Base-by-base conservation (phyloP, 805 yeast genomes). In the Diddensiella caesifluorescens region DNA sequence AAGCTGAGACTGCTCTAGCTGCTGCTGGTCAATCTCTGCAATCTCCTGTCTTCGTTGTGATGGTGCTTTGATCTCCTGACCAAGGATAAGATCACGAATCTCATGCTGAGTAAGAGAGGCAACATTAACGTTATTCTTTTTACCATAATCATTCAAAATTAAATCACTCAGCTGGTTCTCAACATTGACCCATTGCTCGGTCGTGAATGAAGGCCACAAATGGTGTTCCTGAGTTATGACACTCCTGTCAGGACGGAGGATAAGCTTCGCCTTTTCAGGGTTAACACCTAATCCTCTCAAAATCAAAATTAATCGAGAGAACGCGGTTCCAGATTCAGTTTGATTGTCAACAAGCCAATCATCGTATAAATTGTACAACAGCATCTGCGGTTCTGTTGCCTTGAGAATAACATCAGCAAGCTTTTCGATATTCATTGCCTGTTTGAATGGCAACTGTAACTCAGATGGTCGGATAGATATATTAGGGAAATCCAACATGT, bases 401-500 rank as follows among this genome's bases (percentile, higher is more conserved):
- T 78, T 79, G 62, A 83, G 66, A 6, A 92, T 90, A 39, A 85
- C 68, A 45, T 85, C 86, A 0, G 82, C 75, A 35, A 92, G 62
- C 55, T 85, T 86, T 44, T 83, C 92, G 44, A 90, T 75, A 56
- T 81, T 77, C 71, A 92, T 63, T 0, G 95, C 85, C 1, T 95
- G 79, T 22, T 83, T 81, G 68, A 92, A 92, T 15, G 99, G 98
- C 46, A 92, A 65, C 51, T 81, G 82, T 42, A 92, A 67, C 59
- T 92, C 97, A 0, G 95, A 82, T 2, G 95, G 86, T 40, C 97
- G 74, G 25, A 92, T 83, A 0, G 90, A 75, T 38, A 88, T 82
- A 60, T 87, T 88, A 15, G 97, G 96, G 70, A 89, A 92, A 60
- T 92, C 97, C 41, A 90, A 73, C 95, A 92, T 85, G 55, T 92